Evolutionary conservation across 2,329 filamentous ascomycete species (phyloP), one percentile per base, ranked within the genome.

Genomic region (Neurospora crassa): DNA sequence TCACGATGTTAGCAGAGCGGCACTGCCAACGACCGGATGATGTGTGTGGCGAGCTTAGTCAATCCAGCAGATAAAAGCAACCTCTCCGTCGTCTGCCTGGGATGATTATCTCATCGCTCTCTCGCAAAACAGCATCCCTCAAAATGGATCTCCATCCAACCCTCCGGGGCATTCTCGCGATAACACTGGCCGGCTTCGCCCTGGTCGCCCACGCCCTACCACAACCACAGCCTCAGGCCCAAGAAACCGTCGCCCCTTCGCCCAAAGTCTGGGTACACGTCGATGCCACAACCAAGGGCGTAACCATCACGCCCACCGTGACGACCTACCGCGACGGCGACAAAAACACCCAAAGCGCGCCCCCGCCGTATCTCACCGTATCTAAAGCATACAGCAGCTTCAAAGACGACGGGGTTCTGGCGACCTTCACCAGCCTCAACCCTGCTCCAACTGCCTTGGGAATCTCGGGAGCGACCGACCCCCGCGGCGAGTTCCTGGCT

Each of bases 221-320:
- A 34, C 69, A 74, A n/a, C 74, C 74, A 1, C 74, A 74, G 11
- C 74, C 74, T 0, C 75, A 74, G 59, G 67, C 69, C 20, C 69
- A 67, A 69, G 71, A 71, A 34, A 71, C 70, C 37, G 69, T 71
- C 53, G 29, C 69, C 40, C 42, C 40, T 2, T 70, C 71, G 1
- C 70, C 72, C 2, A 69, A 71, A 4, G 71, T 71, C 4, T 82
- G 80, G 80, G 76, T 82, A 40, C 78, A 78, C 3, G 72, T 82
- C 69, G 77, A 80, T 72, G 37, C 71, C 16, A 40, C 68, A 14
- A 79, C 79, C 70, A 69, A 63, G 7, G 75, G 75, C 12, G 69
- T 69, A 37, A 82, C 80, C 42, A 73, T 79, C 69, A 76, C 75
- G 1, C 79, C 80, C 2, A 71, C 72, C 14, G 74, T 78, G 11